phyloP scores from a whole-genome alignment of 1,284 basidiomycete genomes.

The Marasmius sp. region DNA sequence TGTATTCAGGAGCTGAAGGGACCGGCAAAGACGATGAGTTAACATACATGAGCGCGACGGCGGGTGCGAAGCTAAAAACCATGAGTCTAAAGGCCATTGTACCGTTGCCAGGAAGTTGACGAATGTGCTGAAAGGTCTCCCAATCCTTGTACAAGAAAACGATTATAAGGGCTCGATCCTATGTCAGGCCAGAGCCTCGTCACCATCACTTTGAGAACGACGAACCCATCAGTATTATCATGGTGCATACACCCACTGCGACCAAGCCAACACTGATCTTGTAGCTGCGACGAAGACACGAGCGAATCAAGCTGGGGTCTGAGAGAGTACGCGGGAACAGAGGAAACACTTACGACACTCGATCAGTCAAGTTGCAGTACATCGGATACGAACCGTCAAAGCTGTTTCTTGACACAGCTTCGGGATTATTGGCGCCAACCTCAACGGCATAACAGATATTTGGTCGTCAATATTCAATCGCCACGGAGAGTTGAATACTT shows the following conservation, averaged over 20 bases:
- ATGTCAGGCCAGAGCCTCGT: background rate
- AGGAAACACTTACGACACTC: background rate
- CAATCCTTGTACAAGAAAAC: background rate
- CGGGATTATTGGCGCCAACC: background rate
- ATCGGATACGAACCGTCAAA: background rate
- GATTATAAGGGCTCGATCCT: background rate
- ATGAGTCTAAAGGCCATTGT: background rate
- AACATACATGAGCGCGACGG: background rate
- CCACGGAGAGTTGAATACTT: too few relatives aligned
- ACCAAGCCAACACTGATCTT: background rate
- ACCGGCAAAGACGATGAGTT: background rate
- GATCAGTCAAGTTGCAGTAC: background rate
- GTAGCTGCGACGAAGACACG: background rate
- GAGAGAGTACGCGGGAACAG: background rate
- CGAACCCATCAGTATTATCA: background rate
- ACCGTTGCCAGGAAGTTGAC: background rate
- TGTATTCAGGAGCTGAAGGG: background rate
- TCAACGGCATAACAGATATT: too few relatives aligned
- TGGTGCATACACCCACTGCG: background rate
- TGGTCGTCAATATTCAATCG: too few relatives aligned
- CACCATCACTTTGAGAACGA: background rate
- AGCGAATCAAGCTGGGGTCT: background rate
- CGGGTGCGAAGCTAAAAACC: background rate
- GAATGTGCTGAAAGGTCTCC: background rate
- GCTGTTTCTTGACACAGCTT: background rate